Evolutionary conservation across 192 early-diverging fungal species (phyloP).

Genomic region (Entomortierella chlamydospora): DNA sequence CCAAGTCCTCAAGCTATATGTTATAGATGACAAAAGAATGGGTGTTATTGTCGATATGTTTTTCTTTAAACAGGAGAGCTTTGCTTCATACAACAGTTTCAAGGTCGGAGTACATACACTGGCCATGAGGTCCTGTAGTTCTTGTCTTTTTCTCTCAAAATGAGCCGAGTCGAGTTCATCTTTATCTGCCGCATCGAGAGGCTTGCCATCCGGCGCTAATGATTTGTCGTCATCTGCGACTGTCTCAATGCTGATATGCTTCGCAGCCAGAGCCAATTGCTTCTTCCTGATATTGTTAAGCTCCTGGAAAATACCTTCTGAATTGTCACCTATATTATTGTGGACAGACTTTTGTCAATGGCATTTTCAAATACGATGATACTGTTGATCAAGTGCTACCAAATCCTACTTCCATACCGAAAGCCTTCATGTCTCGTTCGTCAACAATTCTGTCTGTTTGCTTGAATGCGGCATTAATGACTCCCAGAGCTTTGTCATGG

Average conservation of each 20-base stretch:
- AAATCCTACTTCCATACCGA: slow-evolving; percentile 21
- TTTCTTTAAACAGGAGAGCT: too few species aligned
- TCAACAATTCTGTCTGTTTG: slow-evolving; percentile 42
- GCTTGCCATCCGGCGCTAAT: slow-evolving; percentile 42
- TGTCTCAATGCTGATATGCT: slow-evolving; percentile 47
- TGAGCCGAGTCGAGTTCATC: slow-evolving; percentile 46
- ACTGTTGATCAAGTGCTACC: too few species aligned
- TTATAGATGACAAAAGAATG: background rate
- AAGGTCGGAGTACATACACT: slow-evolving; percentile 15
- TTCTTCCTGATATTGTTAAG: slow-evolving; percentile 48
- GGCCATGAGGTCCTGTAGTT: slow-evolving; percentile 50
- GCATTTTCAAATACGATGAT: too few species aligned
- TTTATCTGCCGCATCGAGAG: slow-evolving; percentile 50
- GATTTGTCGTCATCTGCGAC: slow-evolving; percentile 48
- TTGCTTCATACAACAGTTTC: too few species aligned
- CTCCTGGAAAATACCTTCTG: slow-evolving; percentile 52
- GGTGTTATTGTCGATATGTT: background rate
- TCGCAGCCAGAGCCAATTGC: slow-evolving; percentile 43
- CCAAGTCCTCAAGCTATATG: slow-evolving; percentile 44
- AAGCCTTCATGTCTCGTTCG: slow-evolving; percentile 50
- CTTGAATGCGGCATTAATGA: slow-evolving; percentile 34
- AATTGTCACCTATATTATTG: slow-evolving; percentile 37
- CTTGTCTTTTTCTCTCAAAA: slow-evolving; percentile 44
- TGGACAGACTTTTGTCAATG: too few species aligned
- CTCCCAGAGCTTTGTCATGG: slow-evolving; percentile 46